Conservation (phyloP, 2,329 filamentous ascomycete species). For the Beauveria medogensis region DNA sequence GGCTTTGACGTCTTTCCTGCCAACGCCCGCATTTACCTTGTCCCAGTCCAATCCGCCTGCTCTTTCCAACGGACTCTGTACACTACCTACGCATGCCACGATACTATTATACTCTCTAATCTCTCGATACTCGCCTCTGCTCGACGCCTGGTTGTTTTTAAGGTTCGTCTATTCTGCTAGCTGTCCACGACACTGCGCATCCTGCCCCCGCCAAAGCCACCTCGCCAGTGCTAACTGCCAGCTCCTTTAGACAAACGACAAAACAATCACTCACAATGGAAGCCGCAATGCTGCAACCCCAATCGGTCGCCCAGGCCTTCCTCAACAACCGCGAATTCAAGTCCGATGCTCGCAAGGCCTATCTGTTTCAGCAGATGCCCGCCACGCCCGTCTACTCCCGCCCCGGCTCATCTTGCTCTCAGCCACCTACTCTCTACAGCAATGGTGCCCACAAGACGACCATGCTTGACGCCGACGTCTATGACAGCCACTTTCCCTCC, state of each 20-base stretch:
- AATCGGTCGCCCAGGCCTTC: conserved; percentile 70
- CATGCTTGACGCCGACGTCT: conserved; percentile 69
- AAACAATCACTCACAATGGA: conserved; percentile 49
- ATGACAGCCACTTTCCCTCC: conserved; percentile 66
- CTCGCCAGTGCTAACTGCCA: conserved; percentile 13
- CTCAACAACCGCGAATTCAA: conserved; percentile 77
- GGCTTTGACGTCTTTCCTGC: background rate
- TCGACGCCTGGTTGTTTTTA: background rate
- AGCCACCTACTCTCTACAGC: conserved; percentile 49
- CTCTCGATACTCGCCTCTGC: background rate
- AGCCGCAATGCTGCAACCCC: conserved; percentile 44
- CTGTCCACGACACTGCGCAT: background rate
- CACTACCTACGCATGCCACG: conserved; percentile 12
- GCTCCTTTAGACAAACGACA: conserved; percentile 23
- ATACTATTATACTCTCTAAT: conserved; percentile 11
- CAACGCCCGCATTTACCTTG: background rate
- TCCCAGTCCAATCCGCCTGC: background rate
- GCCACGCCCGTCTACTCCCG: conserved; percentile 57
- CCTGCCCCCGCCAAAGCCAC: background rate
- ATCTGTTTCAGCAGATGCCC: conserved; percentile 56
- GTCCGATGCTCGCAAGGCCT: conserved; percentile 63
- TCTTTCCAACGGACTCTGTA: conserved; percentile 6
- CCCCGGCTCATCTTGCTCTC: conserved; percentile 58
- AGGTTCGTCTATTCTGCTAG: background rate
- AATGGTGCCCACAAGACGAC: conserved; percentile 65